phyloP scores from a whole-genome alignment of 345 rosid genomes.

The Eucalyptus sideroxylon region DNA sequence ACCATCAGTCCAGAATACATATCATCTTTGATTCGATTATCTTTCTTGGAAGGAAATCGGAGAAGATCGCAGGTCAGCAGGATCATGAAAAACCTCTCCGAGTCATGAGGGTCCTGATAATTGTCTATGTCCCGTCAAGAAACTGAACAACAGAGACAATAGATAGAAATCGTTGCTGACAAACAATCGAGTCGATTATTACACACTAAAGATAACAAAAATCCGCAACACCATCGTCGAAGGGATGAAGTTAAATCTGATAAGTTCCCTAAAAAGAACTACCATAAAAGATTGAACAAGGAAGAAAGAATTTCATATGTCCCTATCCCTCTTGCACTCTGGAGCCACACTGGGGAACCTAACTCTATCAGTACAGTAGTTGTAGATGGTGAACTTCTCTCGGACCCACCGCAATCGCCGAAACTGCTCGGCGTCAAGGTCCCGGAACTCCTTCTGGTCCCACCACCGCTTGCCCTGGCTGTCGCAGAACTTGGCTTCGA shows the following conservation, averaged over 20 bases:
- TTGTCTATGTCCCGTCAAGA: neutral
- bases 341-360: conserved; percentile 41
- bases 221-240: neutral
- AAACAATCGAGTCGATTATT: neutral
- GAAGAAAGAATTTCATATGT: conserved; percentile 7
- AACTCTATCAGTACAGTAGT: conserved; percentile 50
- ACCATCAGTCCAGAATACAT: neutral
- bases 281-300: neutral
- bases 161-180: neutral
- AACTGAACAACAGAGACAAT: neutral
- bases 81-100: neutral
- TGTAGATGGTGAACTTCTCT: conserved; percentile 49
- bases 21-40: neutral
- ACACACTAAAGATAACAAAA: neutral
- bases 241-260: neutral
- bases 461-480: conserved; percentile 81
- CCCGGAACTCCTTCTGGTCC: conserved; percentile 73
- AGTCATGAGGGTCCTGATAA: neutral
- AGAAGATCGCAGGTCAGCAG: neutral
- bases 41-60: neutral
- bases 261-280: neutral
- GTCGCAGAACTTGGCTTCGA: conserved; percentile 51
- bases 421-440: conserved; percentile 45
- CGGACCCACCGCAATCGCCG: conserved; percentile 60
- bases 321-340: conserved; percentile 60